These are phyloP conservation scores for Rhodotorula sp. DNA, from an alignment of 1,284 basidiomycete species.

Conservation along the genomic window DNA sequence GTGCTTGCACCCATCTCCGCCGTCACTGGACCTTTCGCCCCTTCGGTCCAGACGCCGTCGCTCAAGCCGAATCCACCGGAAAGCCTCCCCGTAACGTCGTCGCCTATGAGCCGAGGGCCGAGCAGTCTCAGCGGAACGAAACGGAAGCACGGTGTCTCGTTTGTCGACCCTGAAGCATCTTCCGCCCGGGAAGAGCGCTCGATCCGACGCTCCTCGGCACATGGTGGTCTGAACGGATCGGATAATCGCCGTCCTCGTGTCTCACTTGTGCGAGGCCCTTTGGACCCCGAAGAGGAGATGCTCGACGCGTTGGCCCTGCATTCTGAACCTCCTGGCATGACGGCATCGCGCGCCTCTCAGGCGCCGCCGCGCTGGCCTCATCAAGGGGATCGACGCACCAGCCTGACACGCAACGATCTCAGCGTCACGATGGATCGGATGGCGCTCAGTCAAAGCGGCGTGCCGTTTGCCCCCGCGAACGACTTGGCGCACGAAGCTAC, in stretches of 20 bases:
- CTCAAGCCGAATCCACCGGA: no score
- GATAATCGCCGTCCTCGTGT: background rate
- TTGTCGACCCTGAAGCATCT: background rate
- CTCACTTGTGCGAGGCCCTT: background rate
- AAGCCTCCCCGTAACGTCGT: background rate
- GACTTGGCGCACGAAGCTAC: conserved; percentile 60
- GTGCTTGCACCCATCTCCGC: no score
- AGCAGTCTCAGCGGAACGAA: conserved; percentile 6
- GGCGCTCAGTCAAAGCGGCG: conserved; percentile 53
- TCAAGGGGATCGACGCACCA: conserved; percentile 20
- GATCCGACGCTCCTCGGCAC: background rate
- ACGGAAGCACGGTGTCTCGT: conserved; percentile 6
- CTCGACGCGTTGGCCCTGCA: background rate
- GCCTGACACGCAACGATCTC: conserved; percentile 55
- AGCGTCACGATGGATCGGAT: conserved; percentile 64
- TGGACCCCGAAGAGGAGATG: background rate
- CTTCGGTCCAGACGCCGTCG: no score
- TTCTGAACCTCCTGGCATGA: background rate
- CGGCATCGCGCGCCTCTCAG: background rate
- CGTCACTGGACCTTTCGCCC: no score
- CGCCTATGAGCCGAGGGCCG: background rate
- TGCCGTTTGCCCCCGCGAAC: conserved; percentile 8
- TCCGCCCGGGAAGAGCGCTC: background rate
- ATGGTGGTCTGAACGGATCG: background rate
- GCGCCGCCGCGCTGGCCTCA: background rate